Evolutionary conservation across 192 early-diverging fungal genomes (phyloP), one percentile per base, ranked within the genome.

Genomic region (Dissophora globulifera): DNA sequence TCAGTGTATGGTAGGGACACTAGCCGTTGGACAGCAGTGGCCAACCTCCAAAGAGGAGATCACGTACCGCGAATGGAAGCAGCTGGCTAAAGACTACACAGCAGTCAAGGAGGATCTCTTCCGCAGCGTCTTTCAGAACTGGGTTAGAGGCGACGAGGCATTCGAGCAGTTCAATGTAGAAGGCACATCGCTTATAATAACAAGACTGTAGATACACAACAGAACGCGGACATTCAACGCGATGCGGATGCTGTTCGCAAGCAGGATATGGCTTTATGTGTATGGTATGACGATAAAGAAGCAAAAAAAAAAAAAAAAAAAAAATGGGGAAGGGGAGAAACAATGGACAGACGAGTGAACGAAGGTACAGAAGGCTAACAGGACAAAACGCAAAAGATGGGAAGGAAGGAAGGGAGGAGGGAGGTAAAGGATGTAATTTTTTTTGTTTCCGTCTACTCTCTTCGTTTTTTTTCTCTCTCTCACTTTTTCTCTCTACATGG

Each of bases 401-500:
- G n/a, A n/a, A n/a, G n/a, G n/a, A n/a, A n/a, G n/a, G n/a, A n/a
- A n/a, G n/a, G n/a, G n/a, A n/a, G n/a, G n/a, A n/a, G n/a, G n/a
- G n/a, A n/a, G n/a, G n/a, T n/a, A n/a, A n/a, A n/a, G n/a, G n/a
- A n/a, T n/a, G n/a, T n/a, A n/a, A n/a, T n/a, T n/a, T n/a, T n/a
- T n/a, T n/a, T n/a, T n/a, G n/a, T n/a, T n/a, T n/a, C n/a, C n/a
- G n/a, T n/a, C n/a, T n/a, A n/a, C n/a, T n/a, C n/a, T n/a, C n/a
- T n/a, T n/a, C n/a, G n/a, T n/a, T n/a, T n/a, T n/a, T n/a, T n/a
- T n/a, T n/a, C n/a, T n/a, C n/a, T n/a, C n/a, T n/a, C n/a, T n/a
- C n/a, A n/a, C n/a, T n/a, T n/a, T n/a, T 27, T 58, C 20, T 23
- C 49, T 64, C 62, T 79, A 86, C 69, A 84, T 81, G 23, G 82